Conservation (phyloP, 176 grass and related monocot genomes). For the Eleusine indica region DNA sequence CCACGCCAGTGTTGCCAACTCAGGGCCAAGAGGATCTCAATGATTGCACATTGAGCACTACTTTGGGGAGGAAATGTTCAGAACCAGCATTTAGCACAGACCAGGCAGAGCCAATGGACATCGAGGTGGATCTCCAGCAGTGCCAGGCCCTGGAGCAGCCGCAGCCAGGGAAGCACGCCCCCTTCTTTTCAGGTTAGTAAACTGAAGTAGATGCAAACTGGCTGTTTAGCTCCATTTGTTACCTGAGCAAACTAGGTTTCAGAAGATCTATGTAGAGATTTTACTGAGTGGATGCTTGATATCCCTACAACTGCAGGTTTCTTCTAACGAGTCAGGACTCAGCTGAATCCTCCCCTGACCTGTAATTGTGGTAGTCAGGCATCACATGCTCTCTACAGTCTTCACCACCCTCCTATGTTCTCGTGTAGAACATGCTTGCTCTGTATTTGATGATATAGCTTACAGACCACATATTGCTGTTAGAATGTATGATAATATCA, state of each 20-base stretch:
- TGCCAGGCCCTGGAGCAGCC: not conserved
- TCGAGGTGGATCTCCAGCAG: conserved; percentile 7
- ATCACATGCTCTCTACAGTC: not conserved
- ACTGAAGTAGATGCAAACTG: not conserved
- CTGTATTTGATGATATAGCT: not conserved
- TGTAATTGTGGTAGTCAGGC: not conserved
- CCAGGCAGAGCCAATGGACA: conserved; percentile 1
- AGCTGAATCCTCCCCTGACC: not conserved
- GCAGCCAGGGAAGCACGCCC: not conserved
- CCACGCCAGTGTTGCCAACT: not conserved
- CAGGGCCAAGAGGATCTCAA: conserved; percentile 7
- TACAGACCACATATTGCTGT: not conserved
- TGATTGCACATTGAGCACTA: not conserved
- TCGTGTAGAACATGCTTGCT: not conserved
- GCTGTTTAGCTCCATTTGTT: not conserved
- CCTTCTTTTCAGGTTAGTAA: conserved; percentile 39
- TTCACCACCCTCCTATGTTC: not conserved
- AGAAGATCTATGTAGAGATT: not conserved
- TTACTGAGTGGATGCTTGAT: not conserved
- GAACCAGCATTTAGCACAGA: not conserved
- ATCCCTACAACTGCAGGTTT: conserved; percentile 44
- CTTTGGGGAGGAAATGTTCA: conserved; percentile 12
- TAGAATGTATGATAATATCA: not conserved
- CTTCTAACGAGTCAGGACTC: conserved; percentile 22
- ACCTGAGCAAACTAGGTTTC: not conserved